phyloP scores from a whole-genome alignment of 192 early-diverging fungal genomes.

The Chytriomyces sp. region DNA sequence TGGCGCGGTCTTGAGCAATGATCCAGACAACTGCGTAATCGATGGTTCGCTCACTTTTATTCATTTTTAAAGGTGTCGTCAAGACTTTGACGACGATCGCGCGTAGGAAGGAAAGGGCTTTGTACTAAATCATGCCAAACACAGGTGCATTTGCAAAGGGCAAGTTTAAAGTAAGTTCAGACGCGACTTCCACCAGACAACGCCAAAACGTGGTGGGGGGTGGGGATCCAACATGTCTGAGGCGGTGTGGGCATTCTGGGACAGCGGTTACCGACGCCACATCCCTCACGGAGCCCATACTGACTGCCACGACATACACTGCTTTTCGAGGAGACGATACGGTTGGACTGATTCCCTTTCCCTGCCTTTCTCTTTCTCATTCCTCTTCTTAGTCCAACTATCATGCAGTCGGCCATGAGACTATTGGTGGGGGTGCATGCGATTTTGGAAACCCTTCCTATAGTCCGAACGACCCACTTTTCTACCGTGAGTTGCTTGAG shows the following conservation, averaged over 20 bases:
- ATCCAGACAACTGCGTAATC: constrained; percentile 10
- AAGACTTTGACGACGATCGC: too few relatives aligned
- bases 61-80: too few relatives aligned
- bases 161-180: neutral
- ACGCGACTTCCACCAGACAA: neutral
- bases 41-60: too few relatives aligned
- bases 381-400: too few relatives aligned
- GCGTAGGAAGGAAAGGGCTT: too few relatives aligned
- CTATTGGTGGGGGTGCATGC: neutral
- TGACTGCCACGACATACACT: constrained; percentile 4
- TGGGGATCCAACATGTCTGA: constrained; percentile 16
- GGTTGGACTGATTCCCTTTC: too few relatives aligned
- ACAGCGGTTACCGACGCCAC: neutral
- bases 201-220: neutral
- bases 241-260: constrained; percentile 18
- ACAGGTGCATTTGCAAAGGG: constrained; percentile 18
- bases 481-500: neutral
- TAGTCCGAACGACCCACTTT: constrained; percentile 2
- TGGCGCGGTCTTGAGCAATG: neutral
- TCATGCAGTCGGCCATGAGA: neutral
- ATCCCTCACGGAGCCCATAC: constrained; percentile 7
- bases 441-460: neutral
- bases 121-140: too few relatives aligned
- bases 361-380: too few relatives aligned
- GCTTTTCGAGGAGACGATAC: constrained; percentile 26